Evolutionary conservation across 495 filamentous ascomycete genomes (phyloP), one percentile per base, ranked within the genome.

Genomic region (Tuber calosporum): DNA sequence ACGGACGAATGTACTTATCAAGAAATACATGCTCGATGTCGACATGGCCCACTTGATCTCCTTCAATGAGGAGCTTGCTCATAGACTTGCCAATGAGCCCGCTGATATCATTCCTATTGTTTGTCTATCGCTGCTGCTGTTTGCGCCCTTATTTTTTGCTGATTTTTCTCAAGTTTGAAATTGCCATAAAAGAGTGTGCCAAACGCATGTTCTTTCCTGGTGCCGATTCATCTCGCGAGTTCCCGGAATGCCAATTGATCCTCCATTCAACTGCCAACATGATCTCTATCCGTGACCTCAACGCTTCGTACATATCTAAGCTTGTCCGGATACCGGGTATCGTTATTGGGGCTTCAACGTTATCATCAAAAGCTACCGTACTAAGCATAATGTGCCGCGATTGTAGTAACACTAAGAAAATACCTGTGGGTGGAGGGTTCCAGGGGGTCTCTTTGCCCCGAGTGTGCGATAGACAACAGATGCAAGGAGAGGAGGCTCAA

Each of bases 281-380:
- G 80, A 91, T 93, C 45, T 96, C 95, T 7, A 98, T 99, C 79
- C 93, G 96, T 74, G 92, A 97, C 77, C 87, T 99, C 30, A 93
- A 94, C 79, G 94, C 96, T 15, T 90, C 91, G 43, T 96, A 92
- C 81, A 94, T 99, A 77, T 96, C 95, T 9, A 89, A 93, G 77
- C 92, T 99, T 53, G 94, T 99, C 38, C 89, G 96, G 67, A 96
- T 98, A 67, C 94, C 95, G 9, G 96, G 96, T 45, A 99, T 99
- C 75, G 91, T 99, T 67, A 98, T 99, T 80, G 94, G 96, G 68
- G 96, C 96, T 68, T 97, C 94, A 0, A 96, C 96, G 20, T 90
- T 97, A 82, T 96, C 93, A 22, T 97, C 94, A 15, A 98, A 98
- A 86, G 91, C 96, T 36, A 98, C 93, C 15, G 84, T 88, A 19